Evolutionary conservation across 2,329 filamentous ascomycete species (phyloP), one percentile per base, ranked within the genome.

Genomic region (Fusarium tricinctum): DNA sequence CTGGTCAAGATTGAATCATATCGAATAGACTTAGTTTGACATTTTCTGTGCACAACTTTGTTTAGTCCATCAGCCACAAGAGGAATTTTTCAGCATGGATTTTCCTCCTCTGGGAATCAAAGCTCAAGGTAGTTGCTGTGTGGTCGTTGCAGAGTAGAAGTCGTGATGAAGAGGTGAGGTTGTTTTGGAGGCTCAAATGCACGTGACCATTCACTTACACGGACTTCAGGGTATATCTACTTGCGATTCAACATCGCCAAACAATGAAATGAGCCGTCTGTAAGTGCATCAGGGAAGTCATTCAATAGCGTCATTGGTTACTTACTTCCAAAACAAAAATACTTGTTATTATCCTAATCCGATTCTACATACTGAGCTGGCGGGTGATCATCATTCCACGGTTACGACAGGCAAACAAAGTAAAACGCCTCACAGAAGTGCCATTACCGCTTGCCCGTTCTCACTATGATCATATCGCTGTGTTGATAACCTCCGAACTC

Each of bases 1-100:
- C 49, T 63, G 58, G 67, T 43, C 50, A 69, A 69, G 66, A 44
- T 57, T 67, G 56, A 44, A 47, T 15, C 38, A 33, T 35, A 42
- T 47, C 28, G 23, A 55, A 33, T 44, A 48, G 23, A n/a, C 42
- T 52, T 45, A 33, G 62, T 45, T 51, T 44, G 50, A 15, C 33
- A 67, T 47, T 26, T 35, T 70, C 28, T 54, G 23, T 26, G 33
- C 20, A 45, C 45, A 32, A 26, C 23, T 12, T 43, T 35, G 23
- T 43, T 55, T 53, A 43, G 58, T 47, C 22, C 12, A 22, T 32
- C 47, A 69, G 58, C 47, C 63, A 64, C 35, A 6, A 35, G 17
- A 17, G 13, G 17, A 32, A 2, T 17, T 19, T 38, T 14, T 23
- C 26, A 19, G 10, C 3, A 8, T 19, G 9, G 2, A 13, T 8